These are phyloP conservation scores for Cercospora janseana DNA, from an alignment of 2,329 filamentous ascomycete genomes.

Conservation along the genomic window DNA sequence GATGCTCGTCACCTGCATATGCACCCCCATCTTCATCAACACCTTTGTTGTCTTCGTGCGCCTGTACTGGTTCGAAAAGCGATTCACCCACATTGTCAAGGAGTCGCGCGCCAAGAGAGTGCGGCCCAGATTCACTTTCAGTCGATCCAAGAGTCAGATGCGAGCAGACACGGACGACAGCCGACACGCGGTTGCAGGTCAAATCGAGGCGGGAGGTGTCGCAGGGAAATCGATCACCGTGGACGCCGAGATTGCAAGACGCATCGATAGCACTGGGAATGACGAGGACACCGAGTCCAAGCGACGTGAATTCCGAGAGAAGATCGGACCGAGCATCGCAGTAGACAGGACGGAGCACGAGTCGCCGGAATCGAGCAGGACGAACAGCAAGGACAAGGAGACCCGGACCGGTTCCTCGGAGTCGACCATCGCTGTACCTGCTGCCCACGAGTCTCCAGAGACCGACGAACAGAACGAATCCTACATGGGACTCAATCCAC, in stretches of 20 bases:
- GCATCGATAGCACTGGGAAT: constrained; percentile 54
- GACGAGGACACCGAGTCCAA: constrained; percentile 51
- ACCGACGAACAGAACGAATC: constrained; percentile 11
- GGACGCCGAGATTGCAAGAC: constrained; percentile 17
- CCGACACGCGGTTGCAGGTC: constrained; percentile 45
- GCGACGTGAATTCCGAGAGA: constrained; percentile 42
- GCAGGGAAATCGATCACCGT: constrained; percentile 62
- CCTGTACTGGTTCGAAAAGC: constrained; percentile 96
- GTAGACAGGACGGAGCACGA: background rate
- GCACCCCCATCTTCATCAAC: constrained; percentile 82
- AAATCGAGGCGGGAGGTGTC: constrained; percentile 63
- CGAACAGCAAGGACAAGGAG: constrained; percentile 16
- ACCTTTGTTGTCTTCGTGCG: constrained; percentile 86
- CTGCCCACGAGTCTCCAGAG: background rate
- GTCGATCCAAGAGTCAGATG: constrained; percentile 28
- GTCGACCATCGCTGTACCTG: constrained; percentile 16
- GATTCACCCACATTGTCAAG: constrained; percentile 78
- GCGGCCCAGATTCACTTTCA: constrained; percentile 57
- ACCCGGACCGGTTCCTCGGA: constrained; percentile 20
- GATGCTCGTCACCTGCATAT: constrained; percentile 68
- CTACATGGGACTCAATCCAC: constrained; percentile 33
- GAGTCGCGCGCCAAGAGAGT: constrained; percentile 68
- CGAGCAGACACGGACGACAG: constrained; percentile 38
- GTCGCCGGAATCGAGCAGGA: constrained; percentile 7
- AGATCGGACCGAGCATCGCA: constrained; percentile 39